Base-by-base conservation (phyloP, 2,329 filamentous ascomycete species). In the Metarhizium guizhouense region DNA sequence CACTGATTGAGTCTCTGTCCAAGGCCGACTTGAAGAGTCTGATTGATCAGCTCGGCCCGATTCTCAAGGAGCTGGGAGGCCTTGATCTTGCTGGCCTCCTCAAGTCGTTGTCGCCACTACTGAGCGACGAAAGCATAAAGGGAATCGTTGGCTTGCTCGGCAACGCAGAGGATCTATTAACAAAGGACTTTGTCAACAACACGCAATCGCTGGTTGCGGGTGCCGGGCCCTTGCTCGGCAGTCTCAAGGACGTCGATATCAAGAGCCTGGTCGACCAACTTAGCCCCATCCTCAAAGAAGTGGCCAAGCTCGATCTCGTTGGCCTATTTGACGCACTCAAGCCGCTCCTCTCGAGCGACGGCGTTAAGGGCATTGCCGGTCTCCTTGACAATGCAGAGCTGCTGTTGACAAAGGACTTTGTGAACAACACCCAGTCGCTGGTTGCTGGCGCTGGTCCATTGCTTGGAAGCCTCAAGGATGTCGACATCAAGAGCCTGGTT, bases 401-500 rank as follows among this genome's bases (percentile, higher is more conserved):
- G 1, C n/a, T 57, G 4, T 42, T 57, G 5, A 57, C 55, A 0
- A 63, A 64, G 18, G 57, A 58, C 10, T 57, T 68, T 1, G 60
- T 68, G 4, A 58, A 59, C 1, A 63, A 57, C 7, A 57, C 56
- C 1, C 53, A 57, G 36, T 57, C 56, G 3, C 56, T 57, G 20
- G n/a, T 56, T 30, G 55, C 55, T 0, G 55, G 63, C n/a, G 66
- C 67, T 56, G 57, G 56, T 32, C 70, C 72, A 0, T 56, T 74
- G 2, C 57, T 74, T 6, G 65, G 64, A 34, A 65, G 67, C 36
- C 64, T 72, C 10, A 67, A 74, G 64, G 53, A 67, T 30, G 16
- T 64, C 7, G 47, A 67, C 0, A 56, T 67, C 6, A 64, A 69
- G 18, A n/a, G 52, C 6, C 16, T 57, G 3, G 32, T 57, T 0